These are phyloP conservation scores for Phytopythium aichiense DNA, from an alignment of 352 stramenopile species.

Conservation along the genomic window DNA sequence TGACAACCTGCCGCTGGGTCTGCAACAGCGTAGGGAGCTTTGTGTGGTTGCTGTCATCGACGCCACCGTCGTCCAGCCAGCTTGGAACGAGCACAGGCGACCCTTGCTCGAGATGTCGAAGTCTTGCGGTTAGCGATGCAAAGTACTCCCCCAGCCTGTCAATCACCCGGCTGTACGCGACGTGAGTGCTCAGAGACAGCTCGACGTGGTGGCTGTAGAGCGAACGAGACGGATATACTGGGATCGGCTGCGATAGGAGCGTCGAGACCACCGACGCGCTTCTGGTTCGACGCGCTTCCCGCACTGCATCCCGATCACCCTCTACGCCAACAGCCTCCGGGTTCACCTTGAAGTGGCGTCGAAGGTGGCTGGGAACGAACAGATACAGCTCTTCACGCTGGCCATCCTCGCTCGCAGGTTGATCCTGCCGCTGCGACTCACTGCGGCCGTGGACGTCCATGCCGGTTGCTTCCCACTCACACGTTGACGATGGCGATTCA, in stretches of 20 bases:
- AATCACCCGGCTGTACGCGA: slow-evolving; percentile 42
- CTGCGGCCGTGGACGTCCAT: background rate
- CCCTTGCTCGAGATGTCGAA: slow-evolving; percentile 20
- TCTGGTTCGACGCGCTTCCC: slow-evolving; percentile 34
- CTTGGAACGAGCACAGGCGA: slow-evolving; percentile 4
- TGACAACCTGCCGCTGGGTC: slow-evolving; percentile 49
- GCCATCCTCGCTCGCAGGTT: slow-evolving; percentile 1
- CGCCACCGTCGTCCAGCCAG: slow-evolving; percentile 9
- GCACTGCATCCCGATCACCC: slow-evolving; percentile 18
- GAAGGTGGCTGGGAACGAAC: slow-evolving; percentile 38
- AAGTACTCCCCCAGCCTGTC: slow-evolving; percentile 40
- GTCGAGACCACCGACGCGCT: slow-evolving; percentile 47
- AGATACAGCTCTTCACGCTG: slow-evolving; percentile 25
- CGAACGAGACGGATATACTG: background rate
- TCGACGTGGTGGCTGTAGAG: slow-evolving; percentile 61
- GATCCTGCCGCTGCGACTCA: background rate
- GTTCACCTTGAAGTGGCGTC: slow-evolving; percentile 49
- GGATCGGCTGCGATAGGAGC: slow-evolving; percentile 11
- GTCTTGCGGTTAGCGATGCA: slow-evolving; percentile 15
- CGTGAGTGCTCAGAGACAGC: slow-evolving; percentile 41
- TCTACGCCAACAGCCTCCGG: slow-evolving; percentile 4
- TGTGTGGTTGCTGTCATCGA: slow-evolving; percentile 9
- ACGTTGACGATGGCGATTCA: background rate
- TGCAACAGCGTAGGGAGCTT: slow-evolving; percentile 61
- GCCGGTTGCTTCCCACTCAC: background rate